Base-by-base conservation (phyloP, 116 monocot genomes). In the Phalaenopsis hybrid region DNA sequence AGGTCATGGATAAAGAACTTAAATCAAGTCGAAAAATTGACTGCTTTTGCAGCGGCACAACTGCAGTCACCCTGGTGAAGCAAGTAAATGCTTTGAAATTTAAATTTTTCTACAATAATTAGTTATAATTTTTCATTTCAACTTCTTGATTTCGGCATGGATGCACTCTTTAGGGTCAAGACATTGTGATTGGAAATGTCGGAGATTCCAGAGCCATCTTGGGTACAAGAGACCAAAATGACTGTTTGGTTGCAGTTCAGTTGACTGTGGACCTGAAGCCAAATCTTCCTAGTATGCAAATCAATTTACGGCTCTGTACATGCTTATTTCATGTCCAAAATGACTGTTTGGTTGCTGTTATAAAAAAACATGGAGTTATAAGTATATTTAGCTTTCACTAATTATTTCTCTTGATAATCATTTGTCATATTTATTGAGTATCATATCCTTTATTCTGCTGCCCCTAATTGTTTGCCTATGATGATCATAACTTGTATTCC, bases 31-130 rank as follows among this genome's bases (percentile, higher is more conserved):
- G 80, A 55, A 82, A 78, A 44, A 85, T 94, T 55, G 86, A 94
- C 82, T 91, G 92, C 76, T 92, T 88, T 78, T 88, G 88, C 81
- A 94, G 94, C 83, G 94, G 94, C 28, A 94, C 90, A 44, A 92
- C 94, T 79, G 88, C 94, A 44, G 90, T 92, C 28, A 85, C 92
- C 58, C 34, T 92, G 55, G 65, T 94, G 65, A 94, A 92, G 85
- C 92, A 90, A 87, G 94, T 94, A 84, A 48, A 34, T 41, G 37
- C 55, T n/a, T 6, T 85, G 7, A 74, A 75, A 5, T 78, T 15
- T 49, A 57, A 44, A 28, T 0, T 21, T 34, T 78, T 25, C 57
- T 77, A 46, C 25, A 21, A 61, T 25, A 4, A 72, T 63, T 25
- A 63, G 21, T 8, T 23, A 63, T 23, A 8, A n/a, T 51, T 37